Evolutionary conservation across 352 stramenopile species (phyloP).

Genomic region (Pythium pyrilobum): DNA sequence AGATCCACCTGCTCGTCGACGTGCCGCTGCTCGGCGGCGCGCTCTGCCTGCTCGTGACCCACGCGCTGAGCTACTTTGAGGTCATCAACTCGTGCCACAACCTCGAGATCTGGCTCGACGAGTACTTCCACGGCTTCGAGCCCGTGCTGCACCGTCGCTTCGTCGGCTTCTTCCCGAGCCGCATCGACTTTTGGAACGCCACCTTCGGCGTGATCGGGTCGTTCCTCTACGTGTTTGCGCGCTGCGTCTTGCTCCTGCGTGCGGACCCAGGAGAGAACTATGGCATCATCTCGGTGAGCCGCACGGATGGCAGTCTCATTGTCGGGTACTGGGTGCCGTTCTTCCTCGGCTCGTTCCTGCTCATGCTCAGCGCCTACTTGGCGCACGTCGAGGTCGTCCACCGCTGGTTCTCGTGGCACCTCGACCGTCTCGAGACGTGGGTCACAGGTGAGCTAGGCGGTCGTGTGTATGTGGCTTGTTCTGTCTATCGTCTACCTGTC

Average conservation of each 20-base stretch:
- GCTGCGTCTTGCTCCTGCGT: conserved; percentile 48
- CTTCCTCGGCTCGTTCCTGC: conserved; percentile 73
- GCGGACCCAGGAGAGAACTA: conserved; percentile 53
- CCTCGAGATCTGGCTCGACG: conserved; percentile 81
- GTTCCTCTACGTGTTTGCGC: conserved; percentile 53
- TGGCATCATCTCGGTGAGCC: conserved; percentile 67
- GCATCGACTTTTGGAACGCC: conserved; percentile 80
- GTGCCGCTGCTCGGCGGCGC: conserved; percentile 52
- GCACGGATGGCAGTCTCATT: conserved; percentile 58
- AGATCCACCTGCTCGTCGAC: conserved; percentile 36
- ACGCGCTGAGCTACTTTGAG: conserved; percentile 76
- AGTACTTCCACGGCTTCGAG: conserved; percentile 77
- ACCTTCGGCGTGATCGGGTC: conserved; percentile 59
- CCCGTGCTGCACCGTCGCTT: conserved; percentile 63
- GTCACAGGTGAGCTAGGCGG: conserved; percentile 35
- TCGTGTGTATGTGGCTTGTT: no score
- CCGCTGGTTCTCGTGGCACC: conserved; percentile 74
- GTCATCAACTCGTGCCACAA: conserved; percentile 88
- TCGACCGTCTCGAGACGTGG: conserved; percentile 55
- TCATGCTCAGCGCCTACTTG: conserved; percentile 72
- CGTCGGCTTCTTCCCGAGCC: conserved; percentile 71
- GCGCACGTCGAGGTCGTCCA: conserved; percentile 80
- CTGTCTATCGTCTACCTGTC: no score
- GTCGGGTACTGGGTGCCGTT: conserved; percentile 79
- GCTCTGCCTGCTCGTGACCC: conserved; percentile 45